Evolutionary conservation across 805 yeast genomes (phyloP), one percentile per base, ranked within the genome.

Genomic region (Candida patagonica): DNA sequence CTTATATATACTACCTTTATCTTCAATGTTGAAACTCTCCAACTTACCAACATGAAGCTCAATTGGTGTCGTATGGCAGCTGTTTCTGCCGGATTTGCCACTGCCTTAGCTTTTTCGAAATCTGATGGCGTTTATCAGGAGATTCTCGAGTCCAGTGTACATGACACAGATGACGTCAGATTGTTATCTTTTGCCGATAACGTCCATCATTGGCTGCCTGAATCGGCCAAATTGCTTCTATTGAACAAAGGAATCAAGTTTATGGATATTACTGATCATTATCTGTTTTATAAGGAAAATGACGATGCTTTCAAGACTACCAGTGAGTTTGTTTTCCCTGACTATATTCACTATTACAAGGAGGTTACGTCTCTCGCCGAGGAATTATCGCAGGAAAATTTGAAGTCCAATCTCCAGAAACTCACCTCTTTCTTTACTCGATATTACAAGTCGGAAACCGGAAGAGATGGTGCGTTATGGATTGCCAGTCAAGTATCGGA

Each of bases 391-490:
- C 60, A 60, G 39, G 64, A 59, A 9, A 56, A 59, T 24, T 68
- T 82, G 62, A 62, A 71, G 51, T 60, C 61, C 20, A 73, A 72
- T 49, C 67, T 86, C 57, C 73, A 74, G 15, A 61, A 68, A 36
- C 77, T 84, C 53, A 66, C 88, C 4, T 71, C 80, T 30, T 85
- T 84, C 56, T 74, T 65, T 60, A 78, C 87, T 15, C 70, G 96
- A 42, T 83, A 80, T 56, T 84, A 84, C 62, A 78, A 80, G 55
- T 73, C 84, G 1, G 68, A 73, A 21, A 54, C 70, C n/a, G 96
- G 96, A 0, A 59, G 66, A 9, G 73, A 80, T 44, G 73, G 85
- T 50, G 77, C 94, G 5, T 53, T 67, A 35, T 85, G 94, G 92
- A 63, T 87, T 35, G 63, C 64, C 44, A 67, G 66, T 10, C 66